Evolutionary conservation across 768 basidiomycete genomes (phyloP).

Genomic region (Podaxis sp.): DNA sequence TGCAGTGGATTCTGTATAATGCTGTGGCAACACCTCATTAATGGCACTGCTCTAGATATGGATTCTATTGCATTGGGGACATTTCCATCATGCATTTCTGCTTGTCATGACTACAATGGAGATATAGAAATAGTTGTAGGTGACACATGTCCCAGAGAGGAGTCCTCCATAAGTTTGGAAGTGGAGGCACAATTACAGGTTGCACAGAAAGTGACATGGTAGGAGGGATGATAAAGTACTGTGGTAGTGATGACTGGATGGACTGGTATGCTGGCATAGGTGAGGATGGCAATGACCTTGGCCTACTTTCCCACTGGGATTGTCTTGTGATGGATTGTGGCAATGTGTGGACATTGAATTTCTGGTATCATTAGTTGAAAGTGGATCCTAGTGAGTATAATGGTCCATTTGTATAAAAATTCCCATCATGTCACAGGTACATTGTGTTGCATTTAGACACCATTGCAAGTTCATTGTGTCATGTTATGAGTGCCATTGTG

Average conservation of each 20-base stretch:
- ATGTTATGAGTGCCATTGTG: too few relatives aligned
- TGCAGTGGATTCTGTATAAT: background rate
- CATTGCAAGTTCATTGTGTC: too few relatives aligned
- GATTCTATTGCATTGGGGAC: background rate
- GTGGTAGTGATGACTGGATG: background rate
- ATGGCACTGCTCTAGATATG: background rate
- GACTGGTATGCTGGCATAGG: background rate
- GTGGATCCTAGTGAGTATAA: too few relatives aligned
- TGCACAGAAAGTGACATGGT: background rate
- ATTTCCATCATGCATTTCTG: background rate
- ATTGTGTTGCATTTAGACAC: too few relatives aligned
- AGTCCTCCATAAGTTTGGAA: too few relatives aligned
- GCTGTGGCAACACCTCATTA: background rate
- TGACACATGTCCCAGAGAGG: background rate
- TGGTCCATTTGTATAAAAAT: too few relatives aligned
- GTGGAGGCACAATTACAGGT: background rate
- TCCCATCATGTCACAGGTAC: too few relatives aligned
- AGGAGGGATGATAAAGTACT: background rate
- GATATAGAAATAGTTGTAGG: background rate
- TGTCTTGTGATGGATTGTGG: too few relatives aligned
- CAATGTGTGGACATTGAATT: too few relatives aligned
- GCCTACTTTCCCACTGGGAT: too few relatives aligned
- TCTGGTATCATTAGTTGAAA: too few relatives aligned
- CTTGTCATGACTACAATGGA: background rate
- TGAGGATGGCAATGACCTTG: background rate